Conservation (phyloP, 139 green algal genomes). For the Chlamydomonas eustigma region DNA sequence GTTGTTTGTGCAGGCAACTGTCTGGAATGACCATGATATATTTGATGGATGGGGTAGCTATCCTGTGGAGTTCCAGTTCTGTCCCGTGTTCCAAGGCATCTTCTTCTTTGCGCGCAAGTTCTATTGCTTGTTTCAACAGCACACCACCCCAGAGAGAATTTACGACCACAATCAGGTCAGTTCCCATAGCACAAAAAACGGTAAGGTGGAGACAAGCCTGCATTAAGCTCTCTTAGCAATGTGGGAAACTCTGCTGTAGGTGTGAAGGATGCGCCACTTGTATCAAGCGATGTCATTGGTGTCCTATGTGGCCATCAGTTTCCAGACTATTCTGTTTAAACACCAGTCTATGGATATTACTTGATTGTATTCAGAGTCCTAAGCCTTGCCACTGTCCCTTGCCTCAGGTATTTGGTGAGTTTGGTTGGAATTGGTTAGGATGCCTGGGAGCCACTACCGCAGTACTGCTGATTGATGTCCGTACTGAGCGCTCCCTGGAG, state of each 20-base stretch:
- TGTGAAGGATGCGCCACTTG: too few species aligned
- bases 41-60: slow-evolving; percentile 68
- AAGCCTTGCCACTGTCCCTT: too few species aligned
- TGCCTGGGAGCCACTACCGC: slow-evolving; percentile 22
- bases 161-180: slow-evolving; percentile 13
- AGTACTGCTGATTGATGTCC: slow-evolving; percentile 26
- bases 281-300: too few species aligned
- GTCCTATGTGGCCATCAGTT: too few species aligned
- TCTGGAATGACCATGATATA: slow-evolving; percentile 71
- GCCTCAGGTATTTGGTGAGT: slow-evolving; percentile 15
- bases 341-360: too few species aligned
- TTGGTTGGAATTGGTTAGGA: slow-evolving; percentile 11
- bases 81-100: slow-evolving; percentile 49
- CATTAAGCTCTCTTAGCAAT: too few species aligned
- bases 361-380: too few species aligned
- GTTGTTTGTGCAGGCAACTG: too few species aligned
- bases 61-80: slow-evolving; percentile 37
- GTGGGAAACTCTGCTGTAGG: too few species aligned
- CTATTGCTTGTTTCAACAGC: slow-evolving; percentile 61
- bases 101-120: slow-evolving; percentile 47
- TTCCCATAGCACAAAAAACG: too few species aligned
- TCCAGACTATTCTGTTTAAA: too few species aligned
- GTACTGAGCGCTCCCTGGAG: slow-evolving; percentile 15
- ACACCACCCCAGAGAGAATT: slow-evolving; percentile 31
- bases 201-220: too few species aligned